Conservation (phyloP, 2,329 filamentous ascomycete species). For the Shiraia sp. region DNA sequence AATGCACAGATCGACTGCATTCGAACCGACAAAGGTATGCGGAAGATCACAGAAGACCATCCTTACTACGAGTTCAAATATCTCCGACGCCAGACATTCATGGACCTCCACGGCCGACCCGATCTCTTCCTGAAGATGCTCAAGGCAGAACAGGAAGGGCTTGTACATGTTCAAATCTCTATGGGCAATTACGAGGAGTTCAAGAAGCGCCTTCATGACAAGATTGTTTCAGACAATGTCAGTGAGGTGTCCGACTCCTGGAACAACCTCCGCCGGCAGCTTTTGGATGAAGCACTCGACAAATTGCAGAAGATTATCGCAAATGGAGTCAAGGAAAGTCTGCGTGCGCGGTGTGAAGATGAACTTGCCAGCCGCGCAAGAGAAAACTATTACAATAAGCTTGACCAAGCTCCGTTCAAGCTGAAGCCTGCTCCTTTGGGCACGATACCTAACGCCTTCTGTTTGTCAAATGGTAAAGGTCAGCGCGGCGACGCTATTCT, state of each 20-base stretch:
- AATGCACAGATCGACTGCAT: constrained; percentile 83
- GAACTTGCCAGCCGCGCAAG: constrained; percentile 85
- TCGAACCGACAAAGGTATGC: constrained; percentile 90
- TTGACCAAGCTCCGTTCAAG: constrained; percentile 96
- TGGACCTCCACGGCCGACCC: constrained; percentile 78
- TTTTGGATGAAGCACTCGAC: constrained; percentile 77
- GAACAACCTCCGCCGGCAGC: constrained; percentile 85
- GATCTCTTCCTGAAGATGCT: constrained; percentile 97
- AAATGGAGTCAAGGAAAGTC: constrained; percentile 91
- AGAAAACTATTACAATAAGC: constrained; percentile 83
- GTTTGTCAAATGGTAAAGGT: constrained; percentile 83
- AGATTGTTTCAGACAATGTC: constrained; percentile 93
- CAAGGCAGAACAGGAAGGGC: constrained; percentile 90
- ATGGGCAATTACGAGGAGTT: constrained; percentile 78
- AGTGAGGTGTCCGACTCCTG: constrained; percentile 94
- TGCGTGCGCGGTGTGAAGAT: constrained; percentile 92
- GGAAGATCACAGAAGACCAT: constrained; percentile 91
- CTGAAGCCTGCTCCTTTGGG: constrained; percentile 90
- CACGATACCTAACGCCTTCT: constrained; percentile 82
- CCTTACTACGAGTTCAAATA: constrained; percentile 99
- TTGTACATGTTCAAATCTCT: constrained; percentile 81
- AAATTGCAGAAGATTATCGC: constrained; percentile 84
- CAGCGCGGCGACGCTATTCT: constrained; percentile 78
- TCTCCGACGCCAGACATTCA: constrained; percentile 83
- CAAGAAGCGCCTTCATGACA: constrained; percentile 73